Base-by-base conservation (phyloP, 2,329 filamentous ascomycete species). In the Teratosphaeria viscida region DNA sequence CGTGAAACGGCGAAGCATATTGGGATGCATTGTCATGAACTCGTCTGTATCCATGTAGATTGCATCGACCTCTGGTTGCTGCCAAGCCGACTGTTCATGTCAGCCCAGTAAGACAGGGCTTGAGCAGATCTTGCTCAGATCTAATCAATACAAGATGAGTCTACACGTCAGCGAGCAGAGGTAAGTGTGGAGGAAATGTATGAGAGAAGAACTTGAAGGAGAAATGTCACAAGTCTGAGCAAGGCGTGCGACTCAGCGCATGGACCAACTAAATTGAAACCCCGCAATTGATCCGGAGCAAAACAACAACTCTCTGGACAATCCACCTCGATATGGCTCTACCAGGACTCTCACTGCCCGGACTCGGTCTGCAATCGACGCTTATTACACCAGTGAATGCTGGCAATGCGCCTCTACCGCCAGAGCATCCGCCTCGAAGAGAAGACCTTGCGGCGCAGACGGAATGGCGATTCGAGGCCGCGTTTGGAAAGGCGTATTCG, bases 331-430 rank as follows among this genome's bases (percentile, higher is more conserved):
- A 58, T 10, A 71, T 76, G 64, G 70, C 75, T 26, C 67, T 80
- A n/a, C 78, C 77, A 55, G 78, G 78, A 47, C 73, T 80, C 32
- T 75, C 77, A 58, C 68, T 79, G 5, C 73, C 73, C 12, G 73
- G 73, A 52, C 66, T 75, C 19, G 65, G 63, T 35, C 63, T 63
- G 3, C 58, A 56, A n/a, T 59, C 59, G 29, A 59, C 61, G 27
- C 58, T 63, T 16, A 58, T 63, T 16, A 58, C 59, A 37, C 58
- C 60, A 39, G 54, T 23, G 23, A 64, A 71, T 7, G 23, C 26
- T 14, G 58, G 7, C 5, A 37, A 12, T 19, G 68, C 73, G 16
- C 66, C 65, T 39, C 47, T 65, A n/a, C 57, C 66, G 34, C 61
- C 57, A n/a, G 58, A 62, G 19, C 64, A 65, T 54, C 53, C 63